Base-by-base conservation (phyloP, 2,329 filamentous ascomycete species). In the Elsinoe australis region DNA sequence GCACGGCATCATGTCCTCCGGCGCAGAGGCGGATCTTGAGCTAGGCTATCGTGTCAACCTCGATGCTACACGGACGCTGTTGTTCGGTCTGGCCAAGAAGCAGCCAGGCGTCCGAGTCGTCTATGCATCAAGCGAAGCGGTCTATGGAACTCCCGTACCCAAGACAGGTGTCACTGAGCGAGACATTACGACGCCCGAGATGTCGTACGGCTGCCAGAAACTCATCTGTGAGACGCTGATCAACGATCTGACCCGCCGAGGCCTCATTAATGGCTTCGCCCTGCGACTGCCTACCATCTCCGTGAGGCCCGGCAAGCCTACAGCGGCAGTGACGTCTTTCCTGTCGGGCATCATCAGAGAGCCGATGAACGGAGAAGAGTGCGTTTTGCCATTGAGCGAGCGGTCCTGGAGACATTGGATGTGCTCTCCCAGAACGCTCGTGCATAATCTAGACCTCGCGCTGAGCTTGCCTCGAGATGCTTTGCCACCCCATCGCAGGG, bases 1-100 rank as follows among this genome's bases (percentile, higher is more conserved):
- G 5, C 69, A 71, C 49, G 69, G 69, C 10, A 70, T 71, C 56
- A 71, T 71, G 68, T 71, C 68, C 19, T 65, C 65, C 46, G 67
- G 65, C 36, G 63, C 68, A 4, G 69, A 71, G 51, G 66, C 66
- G 4, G 67, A 71, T 47, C 67, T 71, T 49, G 67, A 71, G 38
- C 56, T 70, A 5, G 69, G 69, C 5, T 58, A 69, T 41, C 59
- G 55, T 9, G 67, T 71, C 49, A 71, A 71, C 47, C 58, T 71
- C 22, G 67, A 70, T 52, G 59, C 68, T 14, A 65, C 61, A 5
- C 10, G 29, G 7, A 14, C 29, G 14, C 7, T 67, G 67, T 18
- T 49, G 10, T 31, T 31, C 29, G 29, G 29, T 3, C 29, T 31
- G 29, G 29, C 29, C 10, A 10, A 8, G 14, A 51, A 9, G 63